These are phyloP conservation scores for Magnaporthiopsis poae DNA, from an alignment of 2,329 filamentous ascomycete species.

Conservation along the genomic window DNA sequence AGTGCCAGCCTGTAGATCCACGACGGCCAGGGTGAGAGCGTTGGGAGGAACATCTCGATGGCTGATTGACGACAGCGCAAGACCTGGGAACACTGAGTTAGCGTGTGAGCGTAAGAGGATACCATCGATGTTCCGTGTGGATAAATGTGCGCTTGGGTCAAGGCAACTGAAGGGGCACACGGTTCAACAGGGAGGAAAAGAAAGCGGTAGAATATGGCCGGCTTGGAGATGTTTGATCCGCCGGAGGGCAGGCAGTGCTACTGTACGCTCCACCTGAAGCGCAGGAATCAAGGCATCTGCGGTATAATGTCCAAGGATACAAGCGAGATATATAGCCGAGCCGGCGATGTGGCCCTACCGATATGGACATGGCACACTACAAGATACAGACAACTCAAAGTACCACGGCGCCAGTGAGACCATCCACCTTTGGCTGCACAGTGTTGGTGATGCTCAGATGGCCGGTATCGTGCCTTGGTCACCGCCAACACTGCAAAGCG, in stretches of 20 bases:
- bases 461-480: background rate
- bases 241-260: background rate
- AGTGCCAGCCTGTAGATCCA: constrained; percentile 6
- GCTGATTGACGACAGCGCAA: background rate
- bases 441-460: background rate
- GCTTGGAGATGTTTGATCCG: background rate
- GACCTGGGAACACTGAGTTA: background rate
- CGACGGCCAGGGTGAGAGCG: constrained; percentile 18
- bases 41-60: constrained; percentile 19
- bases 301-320: background rate
- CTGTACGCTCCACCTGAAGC: background rate
- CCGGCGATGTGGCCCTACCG: background rate
- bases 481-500: background rate
- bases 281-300: background rate
- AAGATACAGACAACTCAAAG: background rate
- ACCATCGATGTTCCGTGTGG: background rate
- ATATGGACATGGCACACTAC: background rate
- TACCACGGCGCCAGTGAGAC: background rate
- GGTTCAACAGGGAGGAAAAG: constrained; percentile 3
- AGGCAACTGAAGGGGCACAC: background rate
- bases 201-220: background rate
- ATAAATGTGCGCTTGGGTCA: background rate
- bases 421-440: background rate
- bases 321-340: constrained; percentile 1
- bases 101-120: background rate